Evolutionary conservation across 2,329 filamentous ascomycete genomes (phyloP).

Genomic region (Trichoderma afroharzianum): DNA sequence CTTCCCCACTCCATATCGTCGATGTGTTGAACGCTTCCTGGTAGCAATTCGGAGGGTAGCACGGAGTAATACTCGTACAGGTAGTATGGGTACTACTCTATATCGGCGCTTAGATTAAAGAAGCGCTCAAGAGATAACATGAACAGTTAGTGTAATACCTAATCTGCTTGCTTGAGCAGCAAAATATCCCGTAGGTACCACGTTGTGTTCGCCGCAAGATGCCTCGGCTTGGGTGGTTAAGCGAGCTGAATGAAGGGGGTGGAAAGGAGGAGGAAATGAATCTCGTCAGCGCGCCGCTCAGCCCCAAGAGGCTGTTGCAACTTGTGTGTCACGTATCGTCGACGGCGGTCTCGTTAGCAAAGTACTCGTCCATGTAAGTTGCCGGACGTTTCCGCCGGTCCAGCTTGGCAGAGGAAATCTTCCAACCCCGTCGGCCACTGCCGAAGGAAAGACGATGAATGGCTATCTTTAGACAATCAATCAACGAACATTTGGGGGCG

Average conservation of each 20-base stretch:
- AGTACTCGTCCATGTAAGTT: not conserved
- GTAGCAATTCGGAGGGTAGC: not conserved
- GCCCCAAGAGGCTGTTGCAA: not conserved
- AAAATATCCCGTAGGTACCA: not conserved
- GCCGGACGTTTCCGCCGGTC: slow-evolving; percentile 9
- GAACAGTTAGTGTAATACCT: not conserved
- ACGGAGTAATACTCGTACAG: not conserved
- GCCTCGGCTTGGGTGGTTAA: not conserved
- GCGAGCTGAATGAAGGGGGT: not conserved
- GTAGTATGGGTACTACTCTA: not conserved
- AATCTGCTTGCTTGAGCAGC: not conserved
- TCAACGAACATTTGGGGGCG: not conserved
- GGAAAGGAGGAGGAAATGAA: not conserved
- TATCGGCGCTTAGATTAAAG: not conserved
- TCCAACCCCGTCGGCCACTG: not conserved
- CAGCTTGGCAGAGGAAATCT: not conserved
- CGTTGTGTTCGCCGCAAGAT: not conserved
- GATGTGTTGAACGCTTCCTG: not conserved
- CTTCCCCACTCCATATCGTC: not conserved
- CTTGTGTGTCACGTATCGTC: slow-evolving; percentile 5
- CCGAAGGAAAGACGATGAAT: not conserved
- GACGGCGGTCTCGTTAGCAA: not conserved
- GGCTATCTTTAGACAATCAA: not conserved
- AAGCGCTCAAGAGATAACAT: not conserved
- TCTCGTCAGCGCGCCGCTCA: not conserved